phyloP scores from a whole-genome alignment of 2,329 filamentous ascomycete genomes.

The Aspergillus candidus region DNA sequence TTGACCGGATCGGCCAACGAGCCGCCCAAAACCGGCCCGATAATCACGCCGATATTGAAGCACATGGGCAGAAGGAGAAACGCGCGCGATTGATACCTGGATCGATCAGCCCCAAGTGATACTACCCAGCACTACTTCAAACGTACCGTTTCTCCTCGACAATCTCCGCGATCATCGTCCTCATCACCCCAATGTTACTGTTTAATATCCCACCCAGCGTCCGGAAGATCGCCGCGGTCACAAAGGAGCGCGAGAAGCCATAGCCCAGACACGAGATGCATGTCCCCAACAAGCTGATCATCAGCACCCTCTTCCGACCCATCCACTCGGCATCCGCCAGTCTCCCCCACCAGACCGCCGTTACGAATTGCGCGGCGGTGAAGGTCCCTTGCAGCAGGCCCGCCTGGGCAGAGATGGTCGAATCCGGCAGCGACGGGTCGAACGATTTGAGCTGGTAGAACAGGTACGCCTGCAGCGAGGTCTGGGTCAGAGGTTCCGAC shows the following conservation, averaged over 20 bases:
- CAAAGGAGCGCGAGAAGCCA: conserved; percentile 61
- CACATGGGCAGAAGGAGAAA: conserved; percentile 61
- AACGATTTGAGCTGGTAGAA: conserved; percentile 87
- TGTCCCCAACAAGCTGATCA: conserved; percentile 70
- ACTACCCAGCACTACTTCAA: neutral
- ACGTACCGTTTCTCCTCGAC: conserved; percentile 61
- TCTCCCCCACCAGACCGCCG: conserved; percentile 75
- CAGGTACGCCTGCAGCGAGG: conserved; percentile 71
- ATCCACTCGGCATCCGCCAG: conserved; percentile 58
- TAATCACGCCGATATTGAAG: conserved; percentile 60
- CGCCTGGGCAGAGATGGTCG: conserved; percentile 67
- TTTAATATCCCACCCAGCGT: conserved; percentile 62
- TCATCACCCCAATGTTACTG: conserved; percentile 68
- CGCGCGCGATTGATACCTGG: conserved; percentile 45
- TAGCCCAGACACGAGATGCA: conserved; percentile 61
- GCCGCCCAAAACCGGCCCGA: conserved; percentile 58
- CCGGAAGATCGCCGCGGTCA: conserved; percentile 58
- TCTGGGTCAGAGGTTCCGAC: conserved; percentile 76
- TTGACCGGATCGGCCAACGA: conserved; percentile 60
- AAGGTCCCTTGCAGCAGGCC: conserved; percentile 74
- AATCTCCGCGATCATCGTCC: conserved; percentile 68
- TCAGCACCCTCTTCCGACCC: conserved; percentile 70
- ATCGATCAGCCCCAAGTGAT: neutral
- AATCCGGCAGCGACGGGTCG: conserved; percentile 51
- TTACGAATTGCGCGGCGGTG: conserved; percentile 74